Evolutionary conservation across 768 basidiomycete genomes (phyloP).

Genomic region (Xerocomus potaroensis): DNA sequence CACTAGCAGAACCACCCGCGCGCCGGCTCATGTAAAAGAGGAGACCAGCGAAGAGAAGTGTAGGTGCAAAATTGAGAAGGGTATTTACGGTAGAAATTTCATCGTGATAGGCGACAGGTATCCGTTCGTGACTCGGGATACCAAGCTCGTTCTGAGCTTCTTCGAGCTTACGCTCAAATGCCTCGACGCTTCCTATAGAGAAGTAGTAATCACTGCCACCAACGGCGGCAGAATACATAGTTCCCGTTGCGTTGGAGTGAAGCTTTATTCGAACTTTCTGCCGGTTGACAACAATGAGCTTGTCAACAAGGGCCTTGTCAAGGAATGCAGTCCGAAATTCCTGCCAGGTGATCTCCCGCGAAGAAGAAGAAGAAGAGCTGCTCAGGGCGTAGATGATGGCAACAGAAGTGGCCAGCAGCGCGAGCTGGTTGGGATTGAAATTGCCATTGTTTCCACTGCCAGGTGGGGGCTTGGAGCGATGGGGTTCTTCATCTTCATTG

Average conservation of each 20-base stretch:
- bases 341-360: constrained; percentile 98
- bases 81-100: constrained; percentile 84
- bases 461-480: constrained; percentile 45
- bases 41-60: constrained; percentile 84
- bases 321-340: constrained; percentile 98
- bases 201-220: constrained; percentile 77
- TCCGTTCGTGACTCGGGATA: constrained; percentile 87
- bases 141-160: constrained; percentile 90
- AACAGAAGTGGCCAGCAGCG: constrained; percentile 52
- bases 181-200: constrained; percentile 96
- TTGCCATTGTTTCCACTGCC: constrained; percentile 42
- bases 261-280: constrained; percentile 88
- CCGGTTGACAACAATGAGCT: constrained; percentile 87
- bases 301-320: constrained; percentile 93
- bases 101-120: constrained; percentile 96
- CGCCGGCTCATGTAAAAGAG: constrained; percentile 83
- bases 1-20: constrained; percentile 54
- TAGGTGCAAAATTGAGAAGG: constrained; percentile 90
- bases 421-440: constrained; percentile 54
- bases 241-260: constrained; percentile 82
- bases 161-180: constrained; percentile 92
- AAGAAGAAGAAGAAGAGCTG: constrained; percentile 40
- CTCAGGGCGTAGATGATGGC: constrained; percentile 65
- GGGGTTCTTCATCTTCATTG: constrained; percentile 27
- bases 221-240: constrained; percentile 63